A percentile compares a stretch with the other conserved stretches of the same genome.
Evolutionary conservation across 139 green algal genomes (phyloP).

Genomic region (Chlamydomonas sphaeroides): DNA sequence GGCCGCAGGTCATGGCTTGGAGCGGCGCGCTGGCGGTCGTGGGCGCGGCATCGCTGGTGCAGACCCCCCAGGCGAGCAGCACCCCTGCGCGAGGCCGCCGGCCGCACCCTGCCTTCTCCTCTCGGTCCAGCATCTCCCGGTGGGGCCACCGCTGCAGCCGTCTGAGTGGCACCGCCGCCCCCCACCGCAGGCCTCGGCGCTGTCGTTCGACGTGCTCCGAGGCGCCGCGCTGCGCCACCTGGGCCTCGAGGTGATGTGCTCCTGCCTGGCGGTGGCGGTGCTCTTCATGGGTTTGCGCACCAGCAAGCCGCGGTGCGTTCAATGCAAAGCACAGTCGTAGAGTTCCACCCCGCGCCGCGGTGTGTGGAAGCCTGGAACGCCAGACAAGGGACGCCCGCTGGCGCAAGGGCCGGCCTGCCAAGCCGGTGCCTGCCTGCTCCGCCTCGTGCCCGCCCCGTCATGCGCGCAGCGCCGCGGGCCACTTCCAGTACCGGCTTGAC

Average conservation of each 20-base stretch:
- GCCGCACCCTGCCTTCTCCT: no score
- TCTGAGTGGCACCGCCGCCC: no score
- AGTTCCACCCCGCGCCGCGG: no score
- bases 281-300: slow-evolving; percentile 24
- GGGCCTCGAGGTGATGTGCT: slow-evolving; percentile 30
- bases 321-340: no score
- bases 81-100: no score
- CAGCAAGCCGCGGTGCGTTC: slow-evolving; percentile 27
- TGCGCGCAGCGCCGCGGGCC: slow-evolving; percentile 5
- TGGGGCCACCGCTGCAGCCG: no score
- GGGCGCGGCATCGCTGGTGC: not conserved
- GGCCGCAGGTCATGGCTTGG: slow-evolving; percentile 21
- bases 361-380: no score
- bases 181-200: not conserved
- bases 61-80: slow-evolving; percentile 21
- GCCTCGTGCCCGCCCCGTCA: no score
- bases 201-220: not conserved
- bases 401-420: no score
- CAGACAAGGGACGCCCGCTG: no score
- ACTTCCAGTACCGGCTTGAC: not conserved
- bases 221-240: slow-evolving; percentile 27
- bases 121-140: no score
- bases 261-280: slow-evolving; percentile 9
- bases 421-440: not conserved
- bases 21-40: slow-evolving; percentile 13